Base-by-base conservation (phyloP, 352 stramenopile species). In the Globisporangium rhizosaccharum region DNA sequence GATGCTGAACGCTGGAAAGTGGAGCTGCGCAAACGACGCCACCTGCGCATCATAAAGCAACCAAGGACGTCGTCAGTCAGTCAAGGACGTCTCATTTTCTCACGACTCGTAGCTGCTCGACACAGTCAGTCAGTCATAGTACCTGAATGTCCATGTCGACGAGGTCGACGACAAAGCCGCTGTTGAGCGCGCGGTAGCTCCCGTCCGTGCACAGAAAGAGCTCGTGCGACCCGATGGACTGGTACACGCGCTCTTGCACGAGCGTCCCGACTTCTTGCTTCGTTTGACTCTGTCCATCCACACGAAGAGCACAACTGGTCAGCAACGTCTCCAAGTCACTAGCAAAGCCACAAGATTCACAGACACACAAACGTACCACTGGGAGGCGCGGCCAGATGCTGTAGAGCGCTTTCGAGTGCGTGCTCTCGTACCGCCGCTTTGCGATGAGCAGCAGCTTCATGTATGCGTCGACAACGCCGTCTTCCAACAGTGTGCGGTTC, bases 401-500 rank as follows among this genome's bases (percentile, higher is more conserved):
- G 63, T 92, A 92, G 50, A 92, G 65, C 7, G 71, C 61, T 59
- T 73, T 86, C 2, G 76, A 67, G 11, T 65, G 69, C 41, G 61
- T 71, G 17, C 45, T 62, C 56, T 75, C 68, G 37, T 72, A 76
- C 15, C 67, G 67, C 14, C 63, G 65, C 44, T 87, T 90, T 15
- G 76, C 70, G 30, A 78, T 25, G 47, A 82, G 59, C 18, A 92
- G 59, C 53, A 92, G 62, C 44, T 87, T 87, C 33, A 73, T 56
- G 53, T 92, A 92, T 2, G 81, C 80, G 44, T 85, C 69, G 2
- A 80, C 70, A 0, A 72, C 67, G 12, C 77, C 67, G 61, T 92
- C 83, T 74, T 92, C 79, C 37, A 92, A 47, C 6, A 92, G 57
- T 30, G 83, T 71, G 15, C 78, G 72, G 48, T 92, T 92, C 83